Evolutionary conservation across 2,329 filamentous ascomycete species (phyloP), one percentile per base, ranked within the genome.

Genomic region (Phaeosphaeriaceae sp.): DNA sequence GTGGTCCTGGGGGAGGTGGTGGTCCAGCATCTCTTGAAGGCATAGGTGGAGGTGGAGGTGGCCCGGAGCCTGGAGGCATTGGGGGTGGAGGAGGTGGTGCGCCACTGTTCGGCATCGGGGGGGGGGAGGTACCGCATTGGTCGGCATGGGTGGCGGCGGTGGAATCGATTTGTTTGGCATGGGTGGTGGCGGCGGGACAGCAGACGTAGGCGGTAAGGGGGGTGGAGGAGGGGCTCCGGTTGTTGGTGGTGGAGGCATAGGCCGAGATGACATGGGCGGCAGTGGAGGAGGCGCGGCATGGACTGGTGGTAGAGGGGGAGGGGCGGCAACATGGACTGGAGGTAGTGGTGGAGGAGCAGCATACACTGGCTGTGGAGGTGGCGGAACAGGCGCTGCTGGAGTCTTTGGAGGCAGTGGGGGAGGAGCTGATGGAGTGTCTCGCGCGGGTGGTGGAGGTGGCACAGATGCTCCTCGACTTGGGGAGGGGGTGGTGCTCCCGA

Each of bases 401-500:
- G 48, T 69, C 54, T 74, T 73, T 7, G 70, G 70, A n/a, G 71
- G 66, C 4, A 72, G 43, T 38, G 70, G 67, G 33, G 76, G 75
- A 42, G 66, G 67, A 23, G 74, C 73, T 32, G 73, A 60, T 13
- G 70, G 61, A 3, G 62, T 70, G 21, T 75, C 75, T 62, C 77
- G 71, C 18, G 74, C 71, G 40, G 79, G 76, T 18, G 78, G 78
- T 5, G 77, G 77, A 18, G 77, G 77, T 53, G 90, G 90, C 15
- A 87, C 84, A 30, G 86, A 79, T 11, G 23, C 23, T 23, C 84
- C 85, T 58, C 89, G 85, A 68, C 81, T 86, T 30, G 89, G 89
- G 90, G 89, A 18, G 89, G 87, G 41, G 88, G 86, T n/a, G 90
- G 89, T 32, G 89, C 87, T n/a, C 79, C 79, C 35, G 80, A 81